Percentiles rank a stretch among this genome's conserved stretches.
Evolutionary conservation across 306 rosid genomes (phyloP).

Genomic region (Quercus alba): DNA sequence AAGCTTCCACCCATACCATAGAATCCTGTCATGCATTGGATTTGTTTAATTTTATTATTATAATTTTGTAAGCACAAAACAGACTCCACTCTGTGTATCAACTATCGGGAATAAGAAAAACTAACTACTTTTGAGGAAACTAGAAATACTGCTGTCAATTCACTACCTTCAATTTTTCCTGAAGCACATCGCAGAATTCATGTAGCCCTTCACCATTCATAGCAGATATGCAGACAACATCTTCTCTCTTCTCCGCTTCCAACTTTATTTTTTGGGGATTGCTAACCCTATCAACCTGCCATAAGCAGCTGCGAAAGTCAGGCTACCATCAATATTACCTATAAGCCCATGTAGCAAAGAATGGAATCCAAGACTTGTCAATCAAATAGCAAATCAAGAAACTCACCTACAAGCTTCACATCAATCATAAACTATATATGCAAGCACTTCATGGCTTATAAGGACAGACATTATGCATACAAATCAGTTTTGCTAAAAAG

Average conservation of each 20-base stretch:
- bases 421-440: background rate
- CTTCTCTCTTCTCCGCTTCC: constrained; percentile 75
- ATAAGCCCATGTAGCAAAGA: background rate
- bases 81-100: background rate
- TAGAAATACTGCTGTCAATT: constrained; percentile 6
- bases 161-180: constrained; percentile 76
- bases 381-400: background rate
- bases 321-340: constrained; percentile 3
- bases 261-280: constrained; percentile 55
- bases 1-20: constrained; percentile 97
- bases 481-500: no score
- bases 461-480: background rate
- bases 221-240: constrained; percentile 85
- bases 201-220: constrained; percentile 65
- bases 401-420: background rate
- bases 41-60: background rate
- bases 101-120: background rate
- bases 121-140: background rate
- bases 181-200: constrained; percentile 76
- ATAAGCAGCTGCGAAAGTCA: constrained; percentile 17
- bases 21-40: constrained; percentile 53
- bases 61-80: background rate
- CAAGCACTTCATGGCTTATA: background rate
- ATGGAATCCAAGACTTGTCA: background rate
- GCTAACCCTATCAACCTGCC: constrained; percentile 75